Base-by-base conservation (phyloP, 352 stramenopile genomes). In the Globisporangium spinosum region DNA sequence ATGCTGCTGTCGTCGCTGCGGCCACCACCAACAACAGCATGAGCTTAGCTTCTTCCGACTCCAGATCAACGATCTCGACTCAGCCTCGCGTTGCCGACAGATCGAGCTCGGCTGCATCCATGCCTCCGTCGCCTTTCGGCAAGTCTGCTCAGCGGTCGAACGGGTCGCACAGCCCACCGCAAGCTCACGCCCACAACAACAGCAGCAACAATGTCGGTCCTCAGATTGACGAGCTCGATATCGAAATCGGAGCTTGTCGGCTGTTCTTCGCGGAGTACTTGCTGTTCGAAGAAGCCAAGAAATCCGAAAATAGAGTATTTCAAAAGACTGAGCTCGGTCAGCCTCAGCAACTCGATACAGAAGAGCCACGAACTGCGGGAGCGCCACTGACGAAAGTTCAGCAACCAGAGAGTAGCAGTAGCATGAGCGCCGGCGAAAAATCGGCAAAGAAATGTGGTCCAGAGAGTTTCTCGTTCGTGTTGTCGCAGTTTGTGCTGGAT, bases 401-500 rank as follows among this genome's bases (percentile, higher is more conserved):
- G 32, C 49, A 35, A 25, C 59, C 65, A 29, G 59, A 67, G 12
- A 70, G 58, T 27, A 60, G 58, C 9, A 56, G 22, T 22, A 60
- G 23, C 7, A 13, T 23, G 13, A 27, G 38, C 47, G 57, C 47
- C 29, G 35, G 25, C 15, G 43, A 23, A 6, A 79, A 77, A 56
- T 7, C 69, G 20, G 25, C 56, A 12, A 79, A 77, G 68, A 80
- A 77, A 58, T 67, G 66, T 6, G 65, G 49, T 3, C 58, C 64
- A 0, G 78, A 89, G 55, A 75, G 64, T 13, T 81, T 89, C 5
- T 72, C 79, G 9, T 98, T 98, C 67, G 77, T 97, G 53, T 64
- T 97, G 17, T 96, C 89, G 2, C 81, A 93, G 62, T 98, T 98
- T 68, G 82, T 97, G 1, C 79, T 97, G 27, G 95, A 98, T 70